These are phyloP conservation scores for Lasiodiplodia theobromae DNA, from an alignment of 2,329 filamentous ascomycete genomes.

Conservation along the genomic window DNA sequence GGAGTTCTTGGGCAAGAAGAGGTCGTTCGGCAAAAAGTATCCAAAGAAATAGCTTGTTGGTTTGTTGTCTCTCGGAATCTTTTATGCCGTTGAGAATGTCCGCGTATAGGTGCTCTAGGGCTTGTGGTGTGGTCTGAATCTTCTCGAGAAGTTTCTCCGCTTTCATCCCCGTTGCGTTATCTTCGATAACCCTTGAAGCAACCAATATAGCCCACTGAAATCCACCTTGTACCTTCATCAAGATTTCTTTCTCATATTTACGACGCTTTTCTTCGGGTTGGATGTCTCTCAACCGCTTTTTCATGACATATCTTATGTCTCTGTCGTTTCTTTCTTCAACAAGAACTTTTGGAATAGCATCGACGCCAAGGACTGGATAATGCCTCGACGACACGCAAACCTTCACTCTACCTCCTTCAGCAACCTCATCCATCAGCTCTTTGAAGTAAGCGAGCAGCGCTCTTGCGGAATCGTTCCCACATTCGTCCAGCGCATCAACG, in stretches of 20 bases:
- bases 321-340: not conserved
- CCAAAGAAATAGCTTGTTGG: slow-evolving; percentile 26
- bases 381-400: slow-evolving; percentile 7
- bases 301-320: not conserved
- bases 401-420: not conserved
- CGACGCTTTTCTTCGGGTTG: not conserved
- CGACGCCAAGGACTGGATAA: not conserved
- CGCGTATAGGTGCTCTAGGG: not conserved
- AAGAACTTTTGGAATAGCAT: not conserved
- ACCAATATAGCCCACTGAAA: slow-evolving; percentile 9
- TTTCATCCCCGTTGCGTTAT: not conserved
- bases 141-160: not conserved
- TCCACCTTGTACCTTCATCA: not conserved
- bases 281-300: not conserved
- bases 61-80: not conserved
- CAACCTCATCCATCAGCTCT: not conserved
- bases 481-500: slow-evolving; percentile 15
- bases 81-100: not conserved
- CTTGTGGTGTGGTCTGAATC: not conserved
- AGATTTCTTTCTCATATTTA: not conserved
- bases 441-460: not conserved
- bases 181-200: not conserved
- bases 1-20: slow-evolving; percentile 33
- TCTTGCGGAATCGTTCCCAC: not conserved
- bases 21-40: slow-evolving; percentile 5